Evolutionary conservation across 345 rosid genomes (phyloP), one percentile per base, ranked within the genome.

Genomic region (Eucalyptus sp.): DNA sequence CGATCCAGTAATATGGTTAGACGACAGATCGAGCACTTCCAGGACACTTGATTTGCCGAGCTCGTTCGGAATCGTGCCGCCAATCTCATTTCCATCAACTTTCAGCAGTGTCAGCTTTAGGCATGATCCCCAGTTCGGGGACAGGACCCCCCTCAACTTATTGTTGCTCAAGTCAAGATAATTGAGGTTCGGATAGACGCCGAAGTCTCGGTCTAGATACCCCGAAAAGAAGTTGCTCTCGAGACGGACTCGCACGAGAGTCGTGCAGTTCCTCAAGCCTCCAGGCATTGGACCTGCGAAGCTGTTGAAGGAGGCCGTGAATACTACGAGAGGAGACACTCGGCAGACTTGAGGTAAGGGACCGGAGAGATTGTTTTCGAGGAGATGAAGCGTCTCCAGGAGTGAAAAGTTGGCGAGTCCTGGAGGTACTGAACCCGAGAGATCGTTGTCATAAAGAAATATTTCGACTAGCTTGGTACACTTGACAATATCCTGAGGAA

Each of bases 91-190:
- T 37, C 46, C 13, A 10, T 14, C 14, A 71, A 71, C 25, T 8
- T 71, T 71, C 41, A 71, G 46, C 4, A 18, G 81, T 1, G 46
- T 71, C 80, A 88, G 60, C 16, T 90, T 90, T 33, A 66, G 85
- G 54, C 89, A 88, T 33, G 91, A 33, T 14, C 89, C 93, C 94
- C 93, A 93, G 10, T 87, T 90, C 0, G 90, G 86, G 14, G 93
- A 89, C 12, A 93, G 83, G 49, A 87, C 88, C 48, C 93, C 94
- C 1, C 48, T 79, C 83, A 92, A 58, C 29, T 85, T 86, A 56
- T 93, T 93, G 91, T 87, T 33, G 33, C 91, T 93, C 4, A 92
- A 86, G 80, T 92, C 92, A 9, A 92, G 88, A 58, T 89, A 91
- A 84, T 76, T 87, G 76, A 93, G 92, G 51, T 90, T 90, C 7